Conservation (phyloP, 225 moss, liverwort and hornwort species). For the Takakia lepidozioides region DNA sequence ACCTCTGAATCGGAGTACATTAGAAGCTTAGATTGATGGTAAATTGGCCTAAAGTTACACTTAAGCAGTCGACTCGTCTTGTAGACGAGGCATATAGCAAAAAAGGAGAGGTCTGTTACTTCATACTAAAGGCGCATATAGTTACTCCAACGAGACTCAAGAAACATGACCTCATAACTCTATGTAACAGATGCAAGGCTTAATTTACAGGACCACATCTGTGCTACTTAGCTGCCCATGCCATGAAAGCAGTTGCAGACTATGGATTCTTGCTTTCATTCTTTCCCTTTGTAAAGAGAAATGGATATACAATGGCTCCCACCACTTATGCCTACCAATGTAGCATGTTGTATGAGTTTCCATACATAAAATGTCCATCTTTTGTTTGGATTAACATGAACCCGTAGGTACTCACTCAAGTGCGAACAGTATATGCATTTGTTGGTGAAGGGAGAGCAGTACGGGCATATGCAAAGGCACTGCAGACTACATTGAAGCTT, state of each 20-base stretch:
- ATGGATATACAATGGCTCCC: neutral
- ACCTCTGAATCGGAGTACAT: too few species aligned
- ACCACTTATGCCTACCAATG: neutral
- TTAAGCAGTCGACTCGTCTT: too few species aligned
- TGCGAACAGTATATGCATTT: constrained; percentile 39
- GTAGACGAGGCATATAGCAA: too few species aligned
- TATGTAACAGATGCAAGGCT: too few species aligned
- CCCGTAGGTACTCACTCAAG: constrained; percentile 35
- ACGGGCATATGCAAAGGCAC: constrained; percentile 23
- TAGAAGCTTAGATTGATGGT: too few species aligned
- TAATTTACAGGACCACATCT: too few species aligned
- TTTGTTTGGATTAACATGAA: neutral
- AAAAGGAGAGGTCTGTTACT: too few species aligned
- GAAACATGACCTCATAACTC: too few species aligned
- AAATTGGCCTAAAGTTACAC: too few species aligned
- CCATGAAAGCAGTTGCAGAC: neutral
- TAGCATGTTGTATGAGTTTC: neutral
- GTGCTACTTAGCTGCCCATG: neutral
- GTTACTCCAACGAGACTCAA: too few species aligned
- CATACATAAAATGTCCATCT: neutral
- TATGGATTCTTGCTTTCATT: neutral
- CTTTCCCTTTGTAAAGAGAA: neutral
- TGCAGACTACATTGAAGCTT: constrained; percentile 26
- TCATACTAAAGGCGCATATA: too few species aligned
- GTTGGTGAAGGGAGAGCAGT: constrained; percentile 41